These are phyloP conservation scores for Neofusicoccum ribis DNA, from an alignment of 2,329 filamentous ascomycete genomes.

Conservation along the genomic window DNA sequence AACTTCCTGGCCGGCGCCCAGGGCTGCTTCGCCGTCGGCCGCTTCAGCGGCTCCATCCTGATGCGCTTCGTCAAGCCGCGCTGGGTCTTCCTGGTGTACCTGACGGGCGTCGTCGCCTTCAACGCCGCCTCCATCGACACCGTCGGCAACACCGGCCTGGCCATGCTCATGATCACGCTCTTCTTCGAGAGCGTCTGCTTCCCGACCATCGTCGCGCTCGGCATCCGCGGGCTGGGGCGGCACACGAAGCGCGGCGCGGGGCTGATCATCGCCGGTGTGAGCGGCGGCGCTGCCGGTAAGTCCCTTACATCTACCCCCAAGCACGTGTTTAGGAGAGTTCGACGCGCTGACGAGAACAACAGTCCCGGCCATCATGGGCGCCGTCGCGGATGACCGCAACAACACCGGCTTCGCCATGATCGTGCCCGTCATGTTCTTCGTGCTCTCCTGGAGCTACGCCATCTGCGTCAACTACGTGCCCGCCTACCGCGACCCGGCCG, in stretches of 20 bases:
- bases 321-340: too few relatives aligned
- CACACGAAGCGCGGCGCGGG: constrained; percentile 77
- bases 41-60: constrained; percentile 66
- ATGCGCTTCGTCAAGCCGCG: constrained; percentile 69
- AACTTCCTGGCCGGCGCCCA: constrained; percentile 75
- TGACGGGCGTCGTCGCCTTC: constrained; percentile 64
- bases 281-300: constrained; percentile 61
- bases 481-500: constrained; percentile 62
- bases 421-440: constrained; percentile 59
- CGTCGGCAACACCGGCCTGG: constrained; percentile 53
- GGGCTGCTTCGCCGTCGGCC: constrained; percentile 69
- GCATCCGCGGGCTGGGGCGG: constrained; percentile 72
- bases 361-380: constrained; percentile 71
- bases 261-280: constrained; percentile 70
- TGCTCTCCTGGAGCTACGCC: constrained; percentile 49
- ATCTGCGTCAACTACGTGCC: constrained; percentile 64
- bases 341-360: constrained; percentile 26
- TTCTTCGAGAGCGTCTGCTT: constrained; percentile 83
- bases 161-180: constrained; percentile 69
- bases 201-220: constrained; percentile 77
- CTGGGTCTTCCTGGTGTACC: constrained; percentile 68
- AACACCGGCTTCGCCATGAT: constrained; percentile 64
- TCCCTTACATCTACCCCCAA: too few relatives aligned
- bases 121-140: constrained; percentile 54
- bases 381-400: constrained; percentile 63